These are phyloP conservation scores for Pyrenochaeta sp. DNA, from an alignment of 2,329 filamentous ascomycete genomes.

Conservation along the genomic window DNA sequence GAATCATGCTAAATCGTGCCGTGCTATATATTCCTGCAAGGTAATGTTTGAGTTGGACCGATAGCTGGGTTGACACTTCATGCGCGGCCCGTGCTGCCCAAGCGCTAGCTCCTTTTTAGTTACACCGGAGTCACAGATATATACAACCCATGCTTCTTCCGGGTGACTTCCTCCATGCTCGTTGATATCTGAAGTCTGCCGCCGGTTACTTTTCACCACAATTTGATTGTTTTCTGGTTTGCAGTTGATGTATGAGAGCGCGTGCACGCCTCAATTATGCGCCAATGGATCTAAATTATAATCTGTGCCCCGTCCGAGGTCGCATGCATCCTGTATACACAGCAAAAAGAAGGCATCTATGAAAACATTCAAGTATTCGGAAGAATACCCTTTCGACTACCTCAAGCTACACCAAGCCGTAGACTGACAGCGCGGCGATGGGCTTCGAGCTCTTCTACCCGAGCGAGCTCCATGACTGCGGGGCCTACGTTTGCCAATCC, in stretches of 20 bases:
- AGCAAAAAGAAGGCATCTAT: neutral
- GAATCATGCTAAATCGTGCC: slow-evolving; percentile 6
- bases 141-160: slow-evolving; percentile 6
- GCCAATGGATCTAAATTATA: neutral
- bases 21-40: slow-evolving; percentile 2
- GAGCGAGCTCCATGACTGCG: slow-evolving; percentile 94
- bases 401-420: slow-evolving; percentile 58
- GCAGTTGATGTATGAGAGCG: neutral
- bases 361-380: neutral
- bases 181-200: neutral
- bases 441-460: slow-evolving; percentile 93
- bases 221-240: neutral
- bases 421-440: slow-evolving; percentile 80
- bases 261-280: neutral
- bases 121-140: slow-evolving; percentile 7
- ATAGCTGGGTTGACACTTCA: slow-evolving; percentile 8
- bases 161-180: neutral
- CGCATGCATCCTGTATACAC: neutral
- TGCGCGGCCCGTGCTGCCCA: slow-evolving; percentile 11
- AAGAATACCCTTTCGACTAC: neutral
- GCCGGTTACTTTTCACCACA: neutral
- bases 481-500: slow-evolving; percentile 84
- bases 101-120: neutral
- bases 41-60: slow-evolving; percentile 3
- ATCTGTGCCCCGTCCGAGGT: neutral